A percentile compares a stretch with the other conserved stretches of the same genome.
phyloP scores from a whole-genome alignment of 441 rosid species.

The Monsonia emarginata region DNA sequence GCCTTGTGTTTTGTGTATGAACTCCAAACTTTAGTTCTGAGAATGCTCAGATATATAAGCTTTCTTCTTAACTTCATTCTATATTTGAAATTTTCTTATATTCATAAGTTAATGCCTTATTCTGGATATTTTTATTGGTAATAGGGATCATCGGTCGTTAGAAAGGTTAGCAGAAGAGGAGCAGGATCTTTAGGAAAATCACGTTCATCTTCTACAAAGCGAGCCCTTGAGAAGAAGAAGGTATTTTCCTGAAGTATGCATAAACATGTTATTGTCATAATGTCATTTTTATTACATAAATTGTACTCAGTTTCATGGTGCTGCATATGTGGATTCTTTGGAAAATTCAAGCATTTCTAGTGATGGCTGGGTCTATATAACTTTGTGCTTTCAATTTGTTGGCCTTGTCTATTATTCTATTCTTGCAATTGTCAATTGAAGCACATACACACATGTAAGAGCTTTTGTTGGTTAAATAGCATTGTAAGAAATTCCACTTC shows the following conservation, averaged over 20 bases:
- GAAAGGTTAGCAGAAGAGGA: conserved; percentile 43
- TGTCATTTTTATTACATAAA: background rate
- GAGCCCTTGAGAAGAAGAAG: conserved; percentile 44
- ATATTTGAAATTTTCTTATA: no score
- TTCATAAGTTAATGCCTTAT: background rate
- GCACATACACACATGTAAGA: background rate
- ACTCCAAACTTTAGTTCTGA: background rate
- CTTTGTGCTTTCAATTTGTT: background rate
- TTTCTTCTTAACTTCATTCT: no score
- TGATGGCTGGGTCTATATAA: background rate
- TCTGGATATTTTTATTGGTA: conserved; percentile 13
- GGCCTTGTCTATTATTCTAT: background rate
- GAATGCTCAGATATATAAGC: background rate
- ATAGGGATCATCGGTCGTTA: conserved; percentile 32
- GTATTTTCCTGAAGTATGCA: background rate
- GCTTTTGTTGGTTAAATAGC: background rate
- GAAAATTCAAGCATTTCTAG: background rate
- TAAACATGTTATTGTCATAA: no score
- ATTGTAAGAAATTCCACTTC: background rate
- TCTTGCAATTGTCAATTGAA: background rate
- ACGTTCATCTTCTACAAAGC: conserved; percentile 33
- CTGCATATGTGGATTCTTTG: background rate
- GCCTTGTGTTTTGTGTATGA: background rate
- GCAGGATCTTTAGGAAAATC: conserved; percentile 32
- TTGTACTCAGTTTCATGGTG: background rate